Conservation (phyloP, 345 rosid genomes). For the Syzygium aromaticum region DNA sequence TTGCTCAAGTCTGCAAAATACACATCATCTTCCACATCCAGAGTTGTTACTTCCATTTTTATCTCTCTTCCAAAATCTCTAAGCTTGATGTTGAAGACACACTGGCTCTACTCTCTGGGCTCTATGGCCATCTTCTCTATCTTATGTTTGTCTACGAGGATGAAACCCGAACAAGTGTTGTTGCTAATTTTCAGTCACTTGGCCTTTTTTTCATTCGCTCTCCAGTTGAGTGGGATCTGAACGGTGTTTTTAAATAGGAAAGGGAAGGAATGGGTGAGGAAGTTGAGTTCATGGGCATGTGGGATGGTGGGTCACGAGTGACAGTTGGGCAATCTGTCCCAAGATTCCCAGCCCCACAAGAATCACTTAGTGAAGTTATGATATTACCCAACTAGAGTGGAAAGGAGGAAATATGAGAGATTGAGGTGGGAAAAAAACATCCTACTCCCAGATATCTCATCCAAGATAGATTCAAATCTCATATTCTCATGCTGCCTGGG, state of each 20-base stretch:
- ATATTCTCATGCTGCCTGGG: not conserved
- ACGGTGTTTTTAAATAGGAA: slow-evolving; percentile 21
- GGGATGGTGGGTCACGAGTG: slow-evolving; percentile 28
- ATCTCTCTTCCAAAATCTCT: not conserved
- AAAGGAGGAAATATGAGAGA: slow-evolving; percentile 2
- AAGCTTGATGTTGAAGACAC: not conserved
- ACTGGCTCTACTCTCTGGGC: not conserved
- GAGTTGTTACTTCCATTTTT: slow-evolving; percentile 28
- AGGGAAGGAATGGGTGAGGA: not conserved
- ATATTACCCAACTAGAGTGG: slow-evolving; percentile 33
- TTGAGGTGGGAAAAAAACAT: not conserved
- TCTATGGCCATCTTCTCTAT: not conserved
- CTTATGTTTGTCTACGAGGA: not conserved
- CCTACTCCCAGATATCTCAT: slow-evolving; percentile 26
- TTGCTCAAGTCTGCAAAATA: slow-evolving; percentile 86
- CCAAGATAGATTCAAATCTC: slow-evolving; percentile 17
- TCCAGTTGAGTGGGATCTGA: slow-evolving; percentile 1
- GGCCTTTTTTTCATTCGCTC: not conserved
- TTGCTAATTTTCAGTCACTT: not conserved
- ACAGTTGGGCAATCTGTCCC: slow-evolving; percentile 43
- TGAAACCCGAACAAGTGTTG: not conserved
- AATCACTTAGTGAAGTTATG: slow-evolving; percentile 25
- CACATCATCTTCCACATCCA: slow-evolving; percentile 87
- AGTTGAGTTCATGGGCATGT: not conserved
- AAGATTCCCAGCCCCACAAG: slow-evolving; percentile 17